Conservation (phyloP, 768 basidiomycete genomes). For the Auricularia sp. region DNA sequence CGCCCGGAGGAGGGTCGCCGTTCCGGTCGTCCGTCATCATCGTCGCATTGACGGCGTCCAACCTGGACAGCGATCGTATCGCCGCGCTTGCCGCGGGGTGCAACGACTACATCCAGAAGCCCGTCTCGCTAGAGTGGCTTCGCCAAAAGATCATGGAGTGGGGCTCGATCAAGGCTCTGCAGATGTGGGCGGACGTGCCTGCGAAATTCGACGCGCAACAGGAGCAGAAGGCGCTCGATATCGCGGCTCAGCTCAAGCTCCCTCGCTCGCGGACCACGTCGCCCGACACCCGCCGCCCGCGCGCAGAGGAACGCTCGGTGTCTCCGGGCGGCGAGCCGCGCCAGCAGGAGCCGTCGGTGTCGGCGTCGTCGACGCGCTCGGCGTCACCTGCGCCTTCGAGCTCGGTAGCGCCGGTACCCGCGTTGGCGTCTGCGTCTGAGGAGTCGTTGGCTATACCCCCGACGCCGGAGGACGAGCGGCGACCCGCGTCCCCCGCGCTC, state of each 20-base stretch:
- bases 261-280: slow-evolving; percentile 5
- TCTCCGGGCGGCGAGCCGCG: not conserved
- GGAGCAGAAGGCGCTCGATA: slow-evolving; percentile 4
- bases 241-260: slow-evolving; percentile 10
- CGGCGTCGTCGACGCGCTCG: not conserved
- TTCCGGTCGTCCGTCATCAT: slow-evolving; percentile 95
- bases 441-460: not conserved
- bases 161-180: slow-evolving; percentile 92
- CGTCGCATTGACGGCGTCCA: slow-evolving; percentile 96
- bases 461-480: not conserved
- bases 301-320: not conserved
- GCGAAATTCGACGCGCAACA: slow-evolving; percentile 7
- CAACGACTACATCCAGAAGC: slow-evolving; percentile 97
- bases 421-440: not conserved
- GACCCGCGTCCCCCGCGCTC: not conserved
- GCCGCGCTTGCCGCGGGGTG: slow-evolving; percentile 97
- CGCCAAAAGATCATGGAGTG: slow-evolving; percentile 99
- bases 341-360: not conserved
- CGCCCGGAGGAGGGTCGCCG: slow-evolving; percentile 29
- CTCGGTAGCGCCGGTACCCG: not conserved
- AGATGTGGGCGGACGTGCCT: slow-evolving; percentile 79
- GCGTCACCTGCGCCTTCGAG: not conserved
- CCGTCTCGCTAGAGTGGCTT: slow-evolving; percentile 89
- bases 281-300: not conserved
- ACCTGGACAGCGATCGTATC: slow-evolving; percentile 89